These are phyloP conservation scores for Elongisporangium senticosum DNA, from an alignment of 352 stramenopile species.

Conservation along the genomic window DNA sequence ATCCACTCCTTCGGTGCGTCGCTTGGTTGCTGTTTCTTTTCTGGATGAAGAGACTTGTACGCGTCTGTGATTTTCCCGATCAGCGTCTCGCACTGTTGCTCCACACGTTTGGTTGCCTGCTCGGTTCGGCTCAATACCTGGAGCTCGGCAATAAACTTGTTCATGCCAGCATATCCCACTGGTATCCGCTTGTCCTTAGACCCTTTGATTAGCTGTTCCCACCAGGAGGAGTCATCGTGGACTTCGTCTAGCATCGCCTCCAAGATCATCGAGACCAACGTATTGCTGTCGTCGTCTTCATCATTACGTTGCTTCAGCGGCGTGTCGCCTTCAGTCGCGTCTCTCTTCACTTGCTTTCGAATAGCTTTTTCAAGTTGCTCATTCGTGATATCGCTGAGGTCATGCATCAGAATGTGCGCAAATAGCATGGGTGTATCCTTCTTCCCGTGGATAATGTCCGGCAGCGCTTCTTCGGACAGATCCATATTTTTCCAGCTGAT, in stretches of 20 bases:
- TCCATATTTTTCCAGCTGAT: conserved; percentile 63
- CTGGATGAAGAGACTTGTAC: conserved; percentile 52
- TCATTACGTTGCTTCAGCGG: conserved; percentile 5
- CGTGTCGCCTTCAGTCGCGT: conserved; percentile 3
- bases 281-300: conserved; percentile 12
- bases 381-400: conserved; percentile 45
- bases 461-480: conserved; percentile 41
- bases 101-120: conserved; percentile 25
- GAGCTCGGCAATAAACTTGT: conserved; percentile 67
- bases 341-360: conserved; percentile 16
- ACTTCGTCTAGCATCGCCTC: conserved; percentile 52
- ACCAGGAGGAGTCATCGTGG: conserved; percentile 53
- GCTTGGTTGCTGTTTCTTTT: conserved; percentile 30
- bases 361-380: conserved; percentile 55
- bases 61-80: conserved; percentile 36
- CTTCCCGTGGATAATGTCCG: conserved; percentile 22
- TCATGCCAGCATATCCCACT: conserved; percentile 54
- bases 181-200: conserved; percentile 25
- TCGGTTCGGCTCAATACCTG: conserved; percentile 35
- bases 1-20: conserved; percentile 21
- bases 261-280: conserved; percentile 42
- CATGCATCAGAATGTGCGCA: conserved; percentile 40
- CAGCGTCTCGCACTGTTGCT: conserved; percentile 25
- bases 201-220: conserved; percentile 35
- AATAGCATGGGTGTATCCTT: conserved; percentile 30